phyloP scores from a whole-genome alignment of 495 filamentous ascomycete species.

The Lepidopterella palustris region DNA sequence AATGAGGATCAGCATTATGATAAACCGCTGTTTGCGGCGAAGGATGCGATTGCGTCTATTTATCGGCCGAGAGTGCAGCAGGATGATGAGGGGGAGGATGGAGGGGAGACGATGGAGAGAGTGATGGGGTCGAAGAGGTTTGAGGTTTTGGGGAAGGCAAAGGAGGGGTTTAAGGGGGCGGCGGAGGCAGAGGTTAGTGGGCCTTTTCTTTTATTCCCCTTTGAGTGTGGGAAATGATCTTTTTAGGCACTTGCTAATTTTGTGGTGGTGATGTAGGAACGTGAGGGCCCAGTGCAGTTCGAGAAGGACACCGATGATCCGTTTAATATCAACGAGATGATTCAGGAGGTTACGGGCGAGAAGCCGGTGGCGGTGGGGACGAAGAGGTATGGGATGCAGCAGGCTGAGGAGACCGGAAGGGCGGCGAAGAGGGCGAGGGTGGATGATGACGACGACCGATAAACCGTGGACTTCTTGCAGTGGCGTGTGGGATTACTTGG shows the following conservation, averaged over 20 bases:
- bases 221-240: slow-evolving; percentile 30
- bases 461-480: no score
- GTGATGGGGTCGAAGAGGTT: slow-evolving; percentile 79
- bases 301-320: slow-evolving; percentile 86
- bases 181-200: slow-evolving; percentile 73
- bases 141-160: slow-evolving; percentile 80
- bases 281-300: slow-evolving; percentile 94
- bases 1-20: slow-evolving; percentile 98
- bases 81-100: slow-evolving; percentile 71
- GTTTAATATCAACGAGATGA: slow-evolving; percentile 89
- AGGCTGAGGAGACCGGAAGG: slow-evolving; percentile 58
- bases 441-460: slow-evolving; percentile 57
- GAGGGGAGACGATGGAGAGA: slow-evolving; percentile 73
- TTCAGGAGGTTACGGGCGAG: slow-evolving; percentile 64
- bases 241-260: no score
- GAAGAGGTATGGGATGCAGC: slow-evolving; percentile 82
- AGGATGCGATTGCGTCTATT: slow-evolving; percentile 92
- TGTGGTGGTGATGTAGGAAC: slow-evolving; percentile 42
- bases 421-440: slow-evolving; percentile 71
- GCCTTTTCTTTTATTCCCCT: slow-evolving; percentile 1
- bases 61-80: slow-evolving; percentile 74
- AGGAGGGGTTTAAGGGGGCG: slow-evolving; percentile 79
- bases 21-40: slow-evolving; percentile 92
- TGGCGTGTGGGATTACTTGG: no score
- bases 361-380: slow-evolving; percentile 47